Evolutionary conservation across 208 protist genomes (phyloP), one percentile per base, ranked within the genome.

Genomic region (Acanthamoeba sp.): DNA sequence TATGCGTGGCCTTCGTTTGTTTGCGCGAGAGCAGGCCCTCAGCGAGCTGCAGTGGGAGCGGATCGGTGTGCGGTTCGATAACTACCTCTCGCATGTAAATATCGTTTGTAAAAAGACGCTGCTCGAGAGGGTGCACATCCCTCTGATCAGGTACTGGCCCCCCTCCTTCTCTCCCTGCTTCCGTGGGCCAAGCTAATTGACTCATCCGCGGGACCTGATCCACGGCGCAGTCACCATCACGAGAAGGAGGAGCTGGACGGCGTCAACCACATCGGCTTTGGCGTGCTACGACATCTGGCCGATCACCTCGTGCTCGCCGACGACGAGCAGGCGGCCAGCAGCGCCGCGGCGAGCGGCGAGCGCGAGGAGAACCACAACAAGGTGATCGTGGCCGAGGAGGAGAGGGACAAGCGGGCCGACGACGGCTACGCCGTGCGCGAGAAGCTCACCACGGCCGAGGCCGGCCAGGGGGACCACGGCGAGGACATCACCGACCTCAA

Each of bases 21-120:
- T n/a, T n/a, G n/a, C n/a, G n/a, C n/a, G 55, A 12, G 12, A 22
- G 22, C 9, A 76, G 66, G 66, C 66, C n/a, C 66, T 76, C 34
- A 76, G 36, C 66, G 66, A 76, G n/a, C 66, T 76, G 4, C 29
- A 76, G 32, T 76, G 66, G 66, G 66, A 76, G 66, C 66, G 66
- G 20, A 76, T 36, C 12, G 66, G 66, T 10, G 66, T 76, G 9
- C n/a, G 36, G 7, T 76, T 76, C 36, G 66, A 76, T 18, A 76
- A 6, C 66, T 76, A 45, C 66, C 66, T 76, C 34, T 76, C 66
- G 66, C 66, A 76, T 76, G 66, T 76, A 76, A 76, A 76, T 76
- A 76, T 76, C n/a, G 66, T 76, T 45, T 76, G 66, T 76, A 76
- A 76, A 76, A 76, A 76, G 66, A 76, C 66, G 14, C 36, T 76